These are phyloP conservation scores for Eucalyptus cladocalyx DNA, from an alignment of 345 rosid genomes.

Conservation along the genomic window DNA sequence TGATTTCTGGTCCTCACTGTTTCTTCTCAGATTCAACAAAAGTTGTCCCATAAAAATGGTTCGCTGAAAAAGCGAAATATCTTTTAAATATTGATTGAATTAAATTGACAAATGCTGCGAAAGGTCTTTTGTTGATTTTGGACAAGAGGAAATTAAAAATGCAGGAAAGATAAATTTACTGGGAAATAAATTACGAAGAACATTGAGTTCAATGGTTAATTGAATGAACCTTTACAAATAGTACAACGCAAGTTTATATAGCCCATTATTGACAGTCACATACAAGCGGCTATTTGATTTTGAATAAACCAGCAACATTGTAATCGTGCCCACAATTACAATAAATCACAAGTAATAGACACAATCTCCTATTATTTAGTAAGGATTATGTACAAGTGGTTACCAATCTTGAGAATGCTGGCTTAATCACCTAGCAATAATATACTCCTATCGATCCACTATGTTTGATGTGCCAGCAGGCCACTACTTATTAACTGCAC, in stretches of 20 bases:
- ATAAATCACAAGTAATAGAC: neutral
- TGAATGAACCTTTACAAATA: fast-evolving
- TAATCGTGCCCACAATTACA: neutral
- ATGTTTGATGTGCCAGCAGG: neutral
- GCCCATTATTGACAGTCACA: neutral
- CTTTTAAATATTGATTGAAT: neutral
- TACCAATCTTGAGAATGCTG: neutral
- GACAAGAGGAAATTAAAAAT: neutral
- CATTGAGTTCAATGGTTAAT: neutral
- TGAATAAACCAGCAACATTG: neutral
- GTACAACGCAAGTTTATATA: neutral
- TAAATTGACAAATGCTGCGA: neutral
- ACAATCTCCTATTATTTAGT: neutral
- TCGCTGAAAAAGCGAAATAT: fast-evolving
- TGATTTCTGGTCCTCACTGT: neutral
- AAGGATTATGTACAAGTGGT: neutral
- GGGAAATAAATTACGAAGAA: fast-evolving
- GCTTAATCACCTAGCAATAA: neutral
- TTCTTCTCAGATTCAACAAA: neutral
- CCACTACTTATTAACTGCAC: neutral
- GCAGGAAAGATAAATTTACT: neutral
- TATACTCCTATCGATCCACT: neutral
- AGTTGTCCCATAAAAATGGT: neutral
- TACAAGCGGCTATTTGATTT: neutral
- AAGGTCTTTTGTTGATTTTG: neutral